Percentiles rank a stretch among this genome's conserved stretches.
phyloP scores from a whole-genome alignment of 176 grass and related monocot genomes.

The Eremochloa ophiuroides region DNA sequence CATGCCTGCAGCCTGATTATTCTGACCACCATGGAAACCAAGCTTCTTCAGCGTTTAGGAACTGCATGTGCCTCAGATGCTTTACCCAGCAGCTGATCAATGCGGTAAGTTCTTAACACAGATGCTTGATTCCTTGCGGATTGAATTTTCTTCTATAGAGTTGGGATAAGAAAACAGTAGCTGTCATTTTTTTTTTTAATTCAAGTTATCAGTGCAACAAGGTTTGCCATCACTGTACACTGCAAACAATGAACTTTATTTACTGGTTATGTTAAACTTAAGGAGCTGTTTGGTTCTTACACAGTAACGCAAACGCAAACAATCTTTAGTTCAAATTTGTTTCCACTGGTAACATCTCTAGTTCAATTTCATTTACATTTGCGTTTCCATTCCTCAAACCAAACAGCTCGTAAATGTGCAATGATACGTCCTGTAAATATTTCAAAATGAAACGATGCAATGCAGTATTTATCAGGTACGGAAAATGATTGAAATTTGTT shows the following conservation, averaged over 20 bases:
- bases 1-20: conserved; percentile 66
- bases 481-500: not conserved
- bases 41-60: conserved; percentile 32
- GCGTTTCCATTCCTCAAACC: too few species aligned
- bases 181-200: not conserved
- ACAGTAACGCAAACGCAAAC: too few species aligned
- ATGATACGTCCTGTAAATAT: not conserved
- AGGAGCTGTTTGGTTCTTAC: too few species aligned
- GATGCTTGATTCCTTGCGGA: not conserved
- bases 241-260: not conserved
- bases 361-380: too few species aligned
- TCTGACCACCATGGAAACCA: conserved; percentile 47
- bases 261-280: not conserved
- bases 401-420: too few species aligned
- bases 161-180: not conserved
- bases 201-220: not conserved
- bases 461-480: not conserved
- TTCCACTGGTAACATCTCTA: too few species aligned
- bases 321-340: too few species aligned
- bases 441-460: not conserved
- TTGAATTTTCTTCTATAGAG: not conserved
- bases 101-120: conserved; percentile 39
- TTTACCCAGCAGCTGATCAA: conserved; percentile 72
- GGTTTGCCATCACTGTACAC: not conserved
- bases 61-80: conserved; percentile 79